phyloP scores from a whole-genome alignment of 768 basidiomycete species.

The Podaxis carcinomalis region DNA sequence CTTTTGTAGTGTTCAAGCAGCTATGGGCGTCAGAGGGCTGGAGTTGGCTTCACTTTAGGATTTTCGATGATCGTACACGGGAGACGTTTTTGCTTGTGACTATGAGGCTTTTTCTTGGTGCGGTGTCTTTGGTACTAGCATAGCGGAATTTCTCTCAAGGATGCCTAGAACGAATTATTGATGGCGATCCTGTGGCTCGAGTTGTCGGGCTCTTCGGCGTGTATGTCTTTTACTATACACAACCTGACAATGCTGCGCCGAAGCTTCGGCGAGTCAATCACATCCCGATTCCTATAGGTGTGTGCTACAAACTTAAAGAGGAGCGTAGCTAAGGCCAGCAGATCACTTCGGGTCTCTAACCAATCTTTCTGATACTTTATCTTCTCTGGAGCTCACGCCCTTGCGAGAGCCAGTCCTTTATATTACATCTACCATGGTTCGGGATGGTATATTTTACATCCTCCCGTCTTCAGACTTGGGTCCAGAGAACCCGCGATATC shows the following conservation, averaged over 20 bases:
- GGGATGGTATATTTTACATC: slow-evolving; percentile 52
- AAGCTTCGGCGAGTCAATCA: slow-evolving; percentile 45
- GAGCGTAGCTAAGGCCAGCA: slow-evolving; percentile 22
- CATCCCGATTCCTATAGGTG: slow-evolving; percentile 61
- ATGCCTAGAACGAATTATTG: slow-evolving; percentile 45
- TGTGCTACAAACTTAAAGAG: slow-evolving; percentile 15
- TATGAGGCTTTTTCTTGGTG: slow-evolving; percentile 65
- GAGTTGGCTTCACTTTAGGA: slow-evolving; percentile 73
- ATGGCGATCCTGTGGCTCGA: slow-evolving; percentile 50
- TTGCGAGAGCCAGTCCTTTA: slow-evolving; percentile 49
- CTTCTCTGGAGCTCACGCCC: slow-evolving; percentile 32
- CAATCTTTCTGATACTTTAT: slow-evolving; percentile 42
- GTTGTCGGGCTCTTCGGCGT: slow-evolving; percentile 62
- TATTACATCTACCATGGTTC: slow-evolving; percentile 43
- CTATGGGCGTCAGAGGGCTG: slow-evolving; percentile 69
- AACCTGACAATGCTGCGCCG: slow-evolving; percentile 53
- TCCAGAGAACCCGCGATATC: slow-evolving; percentile 54
- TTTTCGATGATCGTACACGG: slow-evolving; percentile 63
- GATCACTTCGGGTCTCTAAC: slow-evolving; percentile 54
- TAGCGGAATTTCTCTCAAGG: not conserved
- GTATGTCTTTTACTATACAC: slow-evolving; percentile 68
- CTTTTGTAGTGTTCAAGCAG: slow-evolving; percentile 68
- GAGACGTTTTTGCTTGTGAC: slow-evolving; percentile 58
- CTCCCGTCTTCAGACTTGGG: slow-evolving; percentile 47
- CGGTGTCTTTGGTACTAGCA: slow-evolving; percentile 13